phyloP scores from a whole-genome alignment of 805 yeast species.

The Cyberlindnera euphorbiiphila region DNA sequence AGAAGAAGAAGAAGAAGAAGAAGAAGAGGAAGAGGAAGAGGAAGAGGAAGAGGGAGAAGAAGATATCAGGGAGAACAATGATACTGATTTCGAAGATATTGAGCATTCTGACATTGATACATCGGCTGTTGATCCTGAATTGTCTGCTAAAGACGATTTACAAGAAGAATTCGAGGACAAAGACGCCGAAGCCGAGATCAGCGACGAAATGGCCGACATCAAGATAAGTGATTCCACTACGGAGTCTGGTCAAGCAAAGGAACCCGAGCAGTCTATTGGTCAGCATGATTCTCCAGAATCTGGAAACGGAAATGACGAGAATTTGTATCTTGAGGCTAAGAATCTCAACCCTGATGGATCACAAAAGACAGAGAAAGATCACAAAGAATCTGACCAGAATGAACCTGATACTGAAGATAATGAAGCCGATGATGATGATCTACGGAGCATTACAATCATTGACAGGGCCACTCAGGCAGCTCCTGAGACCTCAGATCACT shows the following conservation, averaged over 20 bases:
- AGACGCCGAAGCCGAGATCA: constrained; percentile 1
- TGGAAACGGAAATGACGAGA: constrained; percentile 16
- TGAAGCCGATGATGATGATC: constrained; percentile 3
- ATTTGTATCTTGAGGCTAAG: constrained; percentile 13
- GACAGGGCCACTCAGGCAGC: constrained; percentile 3
- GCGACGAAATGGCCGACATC: constrained; percentile 3
- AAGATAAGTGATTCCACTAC: background rate
- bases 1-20: constrained; percentile 1
- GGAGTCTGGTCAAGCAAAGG: background rate
- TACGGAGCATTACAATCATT: background rate
- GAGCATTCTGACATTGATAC: constrained; percentile 1
- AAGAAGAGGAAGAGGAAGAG: constrained; percentile 2
- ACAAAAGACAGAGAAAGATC: constrained; percentile 1
- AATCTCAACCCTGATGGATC: constrained; percentile 13
- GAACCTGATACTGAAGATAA: constrained; percentile 2
- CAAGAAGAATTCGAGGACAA: constrained; percentile 2
- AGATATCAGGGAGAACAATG: background rate
- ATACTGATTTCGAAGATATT: constrained; percentile 1
- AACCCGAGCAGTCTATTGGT: constrained; percentile 8
- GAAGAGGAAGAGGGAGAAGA: constrained; percentile 1
- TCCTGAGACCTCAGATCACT: background rate
- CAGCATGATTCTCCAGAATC: too few relatives aligned
- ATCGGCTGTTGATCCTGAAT: background rate
- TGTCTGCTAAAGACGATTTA: background rate
- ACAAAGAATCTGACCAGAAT: too few relatives aligned